phyloP scores from a whole-genome alignment of 1,139 yeast species.

The Magnusiomyces suaveolens region DNA sequence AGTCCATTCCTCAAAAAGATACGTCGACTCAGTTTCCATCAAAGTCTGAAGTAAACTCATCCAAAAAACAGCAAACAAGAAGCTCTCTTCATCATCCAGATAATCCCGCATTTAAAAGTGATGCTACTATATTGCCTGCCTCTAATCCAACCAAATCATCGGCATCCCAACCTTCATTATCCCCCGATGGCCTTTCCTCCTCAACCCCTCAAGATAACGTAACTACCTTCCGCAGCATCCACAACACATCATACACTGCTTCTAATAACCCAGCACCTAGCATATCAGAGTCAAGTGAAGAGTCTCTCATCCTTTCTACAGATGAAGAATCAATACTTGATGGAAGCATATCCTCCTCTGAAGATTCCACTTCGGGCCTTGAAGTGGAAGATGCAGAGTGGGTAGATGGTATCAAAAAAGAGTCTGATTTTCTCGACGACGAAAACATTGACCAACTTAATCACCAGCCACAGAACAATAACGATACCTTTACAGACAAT shows the following conservation, averaged over 20 bases:
- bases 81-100: conserved; percentile 16
- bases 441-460: too few species aligned
- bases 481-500: too few species aligned
- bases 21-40: not conserved
- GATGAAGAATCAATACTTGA: conserved; percentile 13
- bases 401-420: too few species aligned
- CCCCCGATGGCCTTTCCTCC: too few species aligned
- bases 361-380: conserved; percentile 9
- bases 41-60: not conserved
- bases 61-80: conserved; percentile 9
- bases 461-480: too few species aligned
- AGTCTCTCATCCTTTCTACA: conserved; percentile 10
- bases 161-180: too few species aligned
- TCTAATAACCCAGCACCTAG: conserved; percentile 11
- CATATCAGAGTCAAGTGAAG: conserved; percentile 13
- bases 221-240: conserved; percentile 8
- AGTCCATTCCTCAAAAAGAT: conserved; percentile 2
- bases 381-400: conserved; percentile 1
- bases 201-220: not conserved
- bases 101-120: conserved; percentile 13
- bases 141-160: too few species aligned
- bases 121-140: conserved; percentile 1
- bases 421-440: too few species aligned
- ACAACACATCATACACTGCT: conserved; percentile 7
- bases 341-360: conserved; percentile 13